These are phyloP conservation scores for Eucalyptus caleyi DNA, from an alignment of 345 rosid genomes.

Conservation along the genomic window DNA sequence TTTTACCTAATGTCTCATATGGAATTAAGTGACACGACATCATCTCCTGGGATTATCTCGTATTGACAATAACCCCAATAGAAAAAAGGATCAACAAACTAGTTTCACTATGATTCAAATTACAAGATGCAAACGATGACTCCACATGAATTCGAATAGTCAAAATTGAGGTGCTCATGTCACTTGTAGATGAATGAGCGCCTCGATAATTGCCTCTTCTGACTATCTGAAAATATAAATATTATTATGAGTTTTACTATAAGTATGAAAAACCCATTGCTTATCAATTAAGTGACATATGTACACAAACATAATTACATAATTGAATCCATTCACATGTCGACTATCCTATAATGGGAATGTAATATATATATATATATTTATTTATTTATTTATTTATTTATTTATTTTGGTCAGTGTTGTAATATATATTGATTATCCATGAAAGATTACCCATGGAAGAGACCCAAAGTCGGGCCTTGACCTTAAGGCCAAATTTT, in stretches of 20 bases:
- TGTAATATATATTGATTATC: too few relatives aligned
- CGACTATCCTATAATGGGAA: background rate
- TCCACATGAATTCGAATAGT: background rate
- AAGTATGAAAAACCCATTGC: background rate
- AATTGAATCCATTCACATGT: background rate
- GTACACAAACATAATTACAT: background rate
- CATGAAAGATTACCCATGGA: background rate
- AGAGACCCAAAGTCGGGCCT: background rate
- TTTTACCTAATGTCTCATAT: background rate
- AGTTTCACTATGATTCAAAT: background rate
- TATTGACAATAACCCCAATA: background rate
- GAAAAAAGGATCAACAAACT: background rate
- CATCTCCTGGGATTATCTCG: background rate
- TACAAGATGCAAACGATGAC: background rate
- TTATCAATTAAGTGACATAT: background rate
- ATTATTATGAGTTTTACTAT: background rate
- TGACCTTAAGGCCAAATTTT: background rate
- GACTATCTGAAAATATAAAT: background rate
- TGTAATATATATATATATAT: too few relatives aligned
- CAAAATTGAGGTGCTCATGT: background rate
- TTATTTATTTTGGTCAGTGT: too few relatives aligned
- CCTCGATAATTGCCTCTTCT: background rate
- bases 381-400: too few relatives aligned
- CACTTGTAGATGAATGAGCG: background rate
- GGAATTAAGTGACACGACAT: background rate